Base-by-base conservation (phyloP, 768 basidiomycete species). In the Symmetrospora coprosmae region DNA sequence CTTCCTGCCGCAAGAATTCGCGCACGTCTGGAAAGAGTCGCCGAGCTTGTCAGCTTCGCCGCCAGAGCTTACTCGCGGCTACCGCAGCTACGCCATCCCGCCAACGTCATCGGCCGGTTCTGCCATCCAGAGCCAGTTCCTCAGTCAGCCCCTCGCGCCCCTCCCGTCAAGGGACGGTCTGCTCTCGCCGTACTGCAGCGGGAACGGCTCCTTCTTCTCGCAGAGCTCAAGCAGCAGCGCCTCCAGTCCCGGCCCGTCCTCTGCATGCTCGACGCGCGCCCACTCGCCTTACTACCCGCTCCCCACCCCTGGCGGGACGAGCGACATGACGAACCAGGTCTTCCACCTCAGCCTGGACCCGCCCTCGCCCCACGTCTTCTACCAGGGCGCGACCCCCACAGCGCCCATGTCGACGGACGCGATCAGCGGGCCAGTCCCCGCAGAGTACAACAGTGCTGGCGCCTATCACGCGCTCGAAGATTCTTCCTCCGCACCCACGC, bases 81-180 rank as follows among this genome's bases (percentile, higher is more conserved):
- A 11, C 2, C 28, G 1, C 50, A n/a, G n/a, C n/a, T n/a, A n/a
- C n/a, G n/a, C n/a, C n/a, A n/a, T n/a, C n/a, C n/a, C n/a, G n/a
- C n/a, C n/a, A n/a, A n/a, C n/a, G n/a, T n/a, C n/a, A n/a, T n/a
- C n/a, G n/a, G n/a, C n/a, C n/a, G n/a, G n/a, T n/a, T n/a, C n/a
- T n/a, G 1, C 25, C 23, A 16, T 39, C 50, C 9, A 4, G 28
- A 14, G 35, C 19, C 30, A 13, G 23, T 13, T 35, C 4, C 7
- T 2, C 2, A 2, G 1, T n/a, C 2, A 34, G 19, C 7, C 25
- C n/a, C 35, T 45, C 38, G 5, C 55, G 34, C 35, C 6, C 35
- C 33, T n/a, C n/a, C n/a, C n/a, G n/a, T n/a, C n/a, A n/a, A n/a
- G 55, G 14, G 55, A 58, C 30, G 55, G 55, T n/a, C 55, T 58